Conservation (phyloP, 2,329 filamentous ascomycete species). For the Lachnellula cervina region DNA sequence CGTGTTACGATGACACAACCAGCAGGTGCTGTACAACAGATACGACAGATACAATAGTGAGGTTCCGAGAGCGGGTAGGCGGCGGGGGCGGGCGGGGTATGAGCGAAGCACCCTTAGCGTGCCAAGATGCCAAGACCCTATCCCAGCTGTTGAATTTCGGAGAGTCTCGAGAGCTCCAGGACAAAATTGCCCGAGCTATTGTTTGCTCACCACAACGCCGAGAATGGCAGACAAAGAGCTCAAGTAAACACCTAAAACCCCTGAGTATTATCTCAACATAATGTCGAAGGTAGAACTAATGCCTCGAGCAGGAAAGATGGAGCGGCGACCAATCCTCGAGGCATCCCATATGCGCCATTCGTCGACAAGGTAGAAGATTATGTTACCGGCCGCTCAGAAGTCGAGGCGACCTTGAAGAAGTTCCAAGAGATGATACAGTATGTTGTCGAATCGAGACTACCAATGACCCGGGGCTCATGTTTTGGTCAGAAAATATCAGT, state of each 20-base stretch:
- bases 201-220: constrained; percentile 1
- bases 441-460: constrained; percentile 18
- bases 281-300: constrained; percentile 6
- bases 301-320: constrained; percentile 40
- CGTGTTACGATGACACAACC: neutral
- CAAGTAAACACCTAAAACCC: constrained; percentile 21
- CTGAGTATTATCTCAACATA: neutral
- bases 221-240: constrained; percentile 27
- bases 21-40: neutral
- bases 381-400: constrained; percentile 70
- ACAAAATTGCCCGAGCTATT: neutral
- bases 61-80: neutral
- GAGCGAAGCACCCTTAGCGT: constrained; percentile 2
- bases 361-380: constrained; percentile 88
- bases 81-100: neutral
- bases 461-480: constrained; percentile 11
- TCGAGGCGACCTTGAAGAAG: constrained; percentile 73
- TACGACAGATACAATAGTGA: neutral
- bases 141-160: neutral
- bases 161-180: neutral
- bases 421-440: constrained; percentile 95
- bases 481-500: constrained; percentile 86
- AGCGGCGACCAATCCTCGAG: constrained; percentile 68
- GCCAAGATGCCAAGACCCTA: constrained; percentile 1
- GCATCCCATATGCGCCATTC: constrained; percentile 79